Percentiles rank a stretch among this genome's conserved stretches.
phyloP scores from a whole-genome alignment of 257 asterid genomes.

The Solanum lycopersicoides region DNA sequence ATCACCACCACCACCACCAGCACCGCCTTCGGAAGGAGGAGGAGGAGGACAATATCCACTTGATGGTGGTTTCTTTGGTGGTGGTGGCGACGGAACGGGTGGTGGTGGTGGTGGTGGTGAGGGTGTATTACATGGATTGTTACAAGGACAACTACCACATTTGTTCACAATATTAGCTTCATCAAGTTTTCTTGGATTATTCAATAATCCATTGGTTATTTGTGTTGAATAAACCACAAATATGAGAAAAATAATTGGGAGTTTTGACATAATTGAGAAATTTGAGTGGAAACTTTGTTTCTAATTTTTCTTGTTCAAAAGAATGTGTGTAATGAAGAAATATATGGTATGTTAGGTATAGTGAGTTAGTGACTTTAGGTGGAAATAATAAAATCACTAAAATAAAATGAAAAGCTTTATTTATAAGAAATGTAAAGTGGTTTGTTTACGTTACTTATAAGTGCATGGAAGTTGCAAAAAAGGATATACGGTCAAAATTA shows the following conservation, averaged over 20 bases:
- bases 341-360: background rate
- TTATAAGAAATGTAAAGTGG: background rate
- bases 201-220: constrained; percentile 4
- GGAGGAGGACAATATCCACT: constrained; percentile 55
- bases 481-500: too few relatives aligned
- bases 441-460: constrained; percentile 1
- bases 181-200: constrained; percentile 23
- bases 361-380: background rate
- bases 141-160: constrained; percentile 78
- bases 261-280: constrained; percentile 1
- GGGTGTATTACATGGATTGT: constrained; percentile 41
- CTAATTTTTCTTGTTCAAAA: background rate
- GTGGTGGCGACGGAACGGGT: constrained; percentile 24
- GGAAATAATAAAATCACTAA: background rate
- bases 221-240: background rate
- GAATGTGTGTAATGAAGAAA: background rate
- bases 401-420: background rate
- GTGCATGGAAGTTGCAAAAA: constrained; percentile 14
- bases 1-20: background rate
- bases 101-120: constrained; percentile 21
- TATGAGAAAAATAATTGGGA: constrained; percentile 4
- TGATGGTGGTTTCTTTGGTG: constrained; percentile 20
- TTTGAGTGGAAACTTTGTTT: background rate
- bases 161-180: constrained; percentile 35
- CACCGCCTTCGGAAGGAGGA: background rate